These are phyloP conservation scores for Vanrija pseudolonga DNA, from an alignment of 1,284 basidiomycete genomes.

Conservation along the genomic window DNA sequence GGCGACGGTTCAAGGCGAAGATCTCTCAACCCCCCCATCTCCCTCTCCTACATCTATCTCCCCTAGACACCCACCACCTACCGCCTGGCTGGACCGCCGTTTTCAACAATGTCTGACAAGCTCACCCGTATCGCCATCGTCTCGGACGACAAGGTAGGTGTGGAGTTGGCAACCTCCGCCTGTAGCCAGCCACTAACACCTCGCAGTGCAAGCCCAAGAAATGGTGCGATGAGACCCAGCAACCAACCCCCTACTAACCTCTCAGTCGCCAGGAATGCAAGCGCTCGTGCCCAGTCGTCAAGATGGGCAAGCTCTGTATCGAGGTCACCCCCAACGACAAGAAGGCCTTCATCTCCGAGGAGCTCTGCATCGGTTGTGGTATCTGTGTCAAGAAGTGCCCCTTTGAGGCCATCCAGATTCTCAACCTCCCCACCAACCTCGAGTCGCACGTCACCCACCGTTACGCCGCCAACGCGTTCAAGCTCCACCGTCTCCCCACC, in stretches of 20 bases:
- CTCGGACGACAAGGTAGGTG: constrained; percentile 65
- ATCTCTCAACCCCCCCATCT: no score
- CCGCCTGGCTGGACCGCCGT: neutral
- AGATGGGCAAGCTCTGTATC: constrained; percentile 98
- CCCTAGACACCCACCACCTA: neutral
- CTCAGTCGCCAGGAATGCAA: constrained; percentile 50
- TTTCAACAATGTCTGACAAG: constrained; percentile 60
- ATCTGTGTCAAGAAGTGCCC: constrained; percentile 99
- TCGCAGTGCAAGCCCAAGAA: constrained; percentile 78
- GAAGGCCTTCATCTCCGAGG: constrained; percentile 96
- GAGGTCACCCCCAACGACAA: constrained; percentile 91
- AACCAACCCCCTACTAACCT: neutral
- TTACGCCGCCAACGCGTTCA: constrained; percentile 96
- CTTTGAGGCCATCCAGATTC: constrained; percentile 94
- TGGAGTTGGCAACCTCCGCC: neutral
- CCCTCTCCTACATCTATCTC: neutral
- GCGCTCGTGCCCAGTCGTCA: constrained; percentile 91
- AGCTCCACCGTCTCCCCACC: constrained; percentile 91
- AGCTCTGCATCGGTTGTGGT: constrained; percentile 94
- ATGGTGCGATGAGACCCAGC: constrained; percentile 37
- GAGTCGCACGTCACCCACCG: constrained; percentile 92
- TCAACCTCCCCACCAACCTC: constrained; percentile 94
- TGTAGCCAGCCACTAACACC: constrained; percentile 1
- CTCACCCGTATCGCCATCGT: constrained; percentile 95
- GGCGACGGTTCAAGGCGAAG: no score